These are phyloP conservation scores for Ceratocystis lukuohia DNA, from an alignment of 2,329 filamentous ascomycete genomes.

Conservation along the genomic window DNA sequence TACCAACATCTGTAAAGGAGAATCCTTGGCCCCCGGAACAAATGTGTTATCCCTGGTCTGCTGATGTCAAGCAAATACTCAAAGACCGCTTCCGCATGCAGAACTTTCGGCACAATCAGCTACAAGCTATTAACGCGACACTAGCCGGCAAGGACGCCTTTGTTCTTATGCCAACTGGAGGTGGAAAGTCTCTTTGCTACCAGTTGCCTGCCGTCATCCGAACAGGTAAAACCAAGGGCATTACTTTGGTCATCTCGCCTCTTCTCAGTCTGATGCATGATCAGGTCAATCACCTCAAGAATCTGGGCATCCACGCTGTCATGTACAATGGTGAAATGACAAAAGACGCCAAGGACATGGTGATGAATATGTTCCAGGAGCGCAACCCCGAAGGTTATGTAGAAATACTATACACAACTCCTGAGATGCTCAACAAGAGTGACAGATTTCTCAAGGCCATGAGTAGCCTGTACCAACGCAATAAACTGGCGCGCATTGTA, in stretches of 20 bases:
- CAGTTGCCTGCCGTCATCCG: constrained; percentile 79
- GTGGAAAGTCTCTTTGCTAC: constrained; percentile 93
- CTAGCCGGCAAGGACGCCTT: constrained; percentile 79
- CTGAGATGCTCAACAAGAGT: constrained; percentile 90
- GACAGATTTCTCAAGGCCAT: constrained; percentile 52
- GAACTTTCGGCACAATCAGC: constrained; percentile 79
- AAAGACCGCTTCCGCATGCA: constrained; percentile 72
- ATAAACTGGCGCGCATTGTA: constrained; percentile 74
- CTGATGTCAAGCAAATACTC: constrained; percentile 67
- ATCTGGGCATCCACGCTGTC: constrained; percentile 63
- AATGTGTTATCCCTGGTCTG: constrained; percentile 67
- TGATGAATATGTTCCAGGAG: constrained; percentile 52
- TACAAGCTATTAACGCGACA: constrained; percentile 92
- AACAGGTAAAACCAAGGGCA: constrained; percentile 66
- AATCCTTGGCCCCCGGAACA: constrained; percentile 35
- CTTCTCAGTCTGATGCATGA: constrained; percentile 94
- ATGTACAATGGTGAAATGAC: constrained; percentile 68
- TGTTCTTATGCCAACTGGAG: constrained; percentile 93
- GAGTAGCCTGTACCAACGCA: constrained; percentile 50
- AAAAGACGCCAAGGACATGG: constrained; percentile 45
- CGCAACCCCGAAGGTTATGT: constrained; percentile 59
- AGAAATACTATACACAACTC: constrained; percentile 86
- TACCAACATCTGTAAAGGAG: constrained; percentile 22
- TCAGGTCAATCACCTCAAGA: constrained; percentile 71
- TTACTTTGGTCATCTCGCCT: constrained; percentile 91